Conservation (phyloP, 306 rosid species). For the Luffa acutangula region DNA sequence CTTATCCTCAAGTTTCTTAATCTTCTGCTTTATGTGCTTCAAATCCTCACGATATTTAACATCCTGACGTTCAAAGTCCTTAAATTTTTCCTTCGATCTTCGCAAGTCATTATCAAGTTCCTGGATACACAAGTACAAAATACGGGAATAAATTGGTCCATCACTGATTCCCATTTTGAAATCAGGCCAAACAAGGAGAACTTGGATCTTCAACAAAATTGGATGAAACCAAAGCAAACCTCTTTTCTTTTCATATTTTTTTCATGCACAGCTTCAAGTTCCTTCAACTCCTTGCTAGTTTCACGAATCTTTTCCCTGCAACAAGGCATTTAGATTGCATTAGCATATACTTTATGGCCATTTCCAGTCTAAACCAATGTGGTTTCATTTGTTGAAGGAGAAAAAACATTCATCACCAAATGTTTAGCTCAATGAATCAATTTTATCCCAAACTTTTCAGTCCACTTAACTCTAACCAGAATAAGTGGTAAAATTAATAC, state of each 20-base stretch:
- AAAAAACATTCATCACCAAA: not conserved
- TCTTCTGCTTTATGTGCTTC: conserved; percentile 78
- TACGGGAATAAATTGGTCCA: not conserved
- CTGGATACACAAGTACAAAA: conserved; percentile 26
- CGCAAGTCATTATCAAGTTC: conserved; percentile 72
- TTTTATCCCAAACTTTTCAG: not conserved
- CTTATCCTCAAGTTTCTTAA: conserved; percentile 78
- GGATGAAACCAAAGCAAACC: conserved; percentile 38
- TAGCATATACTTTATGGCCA: not conserved
- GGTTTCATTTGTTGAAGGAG: not conserved
- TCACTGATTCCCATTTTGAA: not conserved
- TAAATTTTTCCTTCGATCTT: conserved; percentile 80
- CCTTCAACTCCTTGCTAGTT: conserved; percentile 52
- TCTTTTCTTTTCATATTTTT: conserved; percentile 55
- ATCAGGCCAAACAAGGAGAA: not conserved
- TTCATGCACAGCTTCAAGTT: conserved; percentile 67
- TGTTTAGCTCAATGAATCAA: not conserved
- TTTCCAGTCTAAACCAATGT: not conserved
- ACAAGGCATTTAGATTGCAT: conserved; percentile 8
- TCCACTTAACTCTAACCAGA: not conserved
- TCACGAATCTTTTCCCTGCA: conserved; percentile 70
- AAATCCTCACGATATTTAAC: conserved; percentile 78
- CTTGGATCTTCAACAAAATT: not conserved
- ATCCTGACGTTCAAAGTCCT: conserved; percentile 93
- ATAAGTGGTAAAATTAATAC: not conserved